A percentile compares a stretch with the other conserved stretches of the same genome.
Evolutionary conservation across 305 asterid species (phyloP).

Genomic region (Petunia hybrid): DNA sequence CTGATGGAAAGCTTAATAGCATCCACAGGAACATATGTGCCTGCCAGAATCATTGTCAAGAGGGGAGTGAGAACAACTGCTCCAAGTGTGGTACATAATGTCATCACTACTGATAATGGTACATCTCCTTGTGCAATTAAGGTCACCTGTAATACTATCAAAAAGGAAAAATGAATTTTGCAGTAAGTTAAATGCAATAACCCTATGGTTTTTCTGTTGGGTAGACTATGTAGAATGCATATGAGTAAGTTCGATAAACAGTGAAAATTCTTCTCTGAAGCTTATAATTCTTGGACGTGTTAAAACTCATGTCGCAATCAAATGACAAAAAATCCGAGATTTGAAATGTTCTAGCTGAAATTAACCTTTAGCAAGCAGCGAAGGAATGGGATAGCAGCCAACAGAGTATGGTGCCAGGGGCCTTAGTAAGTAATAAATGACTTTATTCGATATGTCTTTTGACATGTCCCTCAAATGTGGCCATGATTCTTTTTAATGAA

Average conservation of each 20-base stretch:
- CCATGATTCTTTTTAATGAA: no score
- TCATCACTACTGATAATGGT: slow-evolving; percentile 86
- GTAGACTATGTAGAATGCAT: neutral
- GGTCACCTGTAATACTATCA: slow-evolving; percentile 78
- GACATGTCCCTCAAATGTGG: no score
- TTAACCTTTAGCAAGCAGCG: neutral
- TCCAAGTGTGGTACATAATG: slow-evolving; percentile 83
- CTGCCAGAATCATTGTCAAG: slow-evolving; percentile 79
- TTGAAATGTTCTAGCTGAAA: neutral
- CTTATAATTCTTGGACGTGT: neutral
- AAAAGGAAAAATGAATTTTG: slow-evolving; percentile 24
- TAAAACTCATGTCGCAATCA: neutral
- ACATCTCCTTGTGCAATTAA: slow-evolving; percentile 91
- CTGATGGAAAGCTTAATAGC: slow-evolving; percentile 76
- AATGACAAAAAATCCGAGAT: neutral
- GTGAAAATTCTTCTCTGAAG: neutral
- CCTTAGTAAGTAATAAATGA: neutral
- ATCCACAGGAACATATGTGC: slow-evolving; percentile 80
- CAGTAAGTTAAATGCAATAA: slow-evolving; percentile 5
- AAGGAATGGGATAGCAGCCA: neutral
- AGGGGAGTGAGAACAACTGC: slow-evolving; percentile 92
- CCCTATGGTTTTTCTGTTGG: neutral
- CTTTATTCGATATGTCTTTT: no score
- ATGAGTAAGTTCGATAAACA: neutral
- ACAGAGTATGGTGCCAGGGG: neutral